These are phyloP conservation scores for Ambrosia hybrid DNA, from an alignment of 140 eudicot species.

Conservation along the genomic window DNA sequence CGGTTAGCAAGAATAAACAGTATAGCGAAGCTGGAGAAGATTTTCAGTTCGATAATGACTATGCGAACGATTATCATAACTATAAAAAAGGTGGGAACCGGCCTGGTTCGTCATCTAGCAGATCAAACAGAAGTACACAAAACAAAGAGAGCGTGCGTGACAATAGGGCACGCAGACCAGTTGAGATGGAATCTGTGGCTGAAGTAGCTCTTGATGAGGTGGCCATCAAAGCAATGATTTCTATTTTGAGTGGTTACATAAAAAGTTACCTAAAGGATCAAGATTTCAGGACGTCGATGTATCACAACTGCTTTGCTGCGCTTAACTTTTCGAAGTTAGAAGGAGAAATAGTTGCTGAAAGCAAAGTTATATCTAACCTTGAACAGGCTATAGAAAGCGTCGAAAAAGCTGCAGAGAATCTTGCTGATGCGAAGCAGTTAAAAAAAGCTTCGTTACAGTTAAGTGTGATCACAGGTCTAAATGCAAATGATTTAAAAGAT, in stretches of 20 bases:
- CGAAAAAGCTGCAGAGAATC: slow-evolving; percentile 73
- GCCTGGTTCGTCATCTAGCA: slow-evolving; percentile 40
- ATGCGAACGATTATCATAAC: slow-evolving; percentile 26
- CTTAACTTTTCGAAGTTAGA: slow-evolving; percentile 49
- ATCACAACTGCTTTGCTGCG: slow-evolving; percentile 64
- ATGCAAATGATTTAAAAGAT: slow-evolving; percentile 58
- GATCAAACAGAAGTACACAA: slow-evolving; percentile 31
- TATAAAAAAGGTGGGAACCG: slow-evolving; percentile 30
- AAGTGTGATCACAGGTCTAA: slow-evolving; percentile 77
- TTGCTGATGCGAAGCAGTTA: slow-evolving; percentile 51
- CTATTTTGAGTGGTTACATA: slow-evolving; percentile 55
- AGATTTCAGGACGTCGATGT: slow-evolving; percentile 67
- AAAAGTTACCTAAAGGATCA: slow-evolving; percentile 51
- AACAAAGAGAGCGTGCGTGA: slow-evolving; percentile 41
- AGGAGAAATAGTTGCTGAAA: slow-evolving; percentile 56
- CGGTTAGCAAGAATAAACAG: slow-evolving; percentile 34
- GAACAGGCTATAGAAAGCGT: slow-evolving; percentile 80
- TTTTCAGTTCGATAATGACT: slow-evolving; percentile 31
- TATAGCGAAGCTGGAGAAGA: slow-evolving; percentile 32
- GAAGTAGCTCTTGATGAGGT: slow-evolving; percentile 77
- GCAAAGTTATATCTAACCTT: slow-evolving; percentile 63
- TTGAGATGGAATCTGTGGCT: slow-evolving; percentile 39
- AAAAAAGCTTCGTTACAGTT: slow-evolving; percentile 79
- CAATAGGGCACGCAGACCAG: slow-evolving; percentile 37
- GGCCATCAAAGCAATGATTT: slow-evolving; percentile 65